Evolutionary conservation across 257 asterid genomes (phyloP).

Genomic region (Eustoma russellianum): DNA sequence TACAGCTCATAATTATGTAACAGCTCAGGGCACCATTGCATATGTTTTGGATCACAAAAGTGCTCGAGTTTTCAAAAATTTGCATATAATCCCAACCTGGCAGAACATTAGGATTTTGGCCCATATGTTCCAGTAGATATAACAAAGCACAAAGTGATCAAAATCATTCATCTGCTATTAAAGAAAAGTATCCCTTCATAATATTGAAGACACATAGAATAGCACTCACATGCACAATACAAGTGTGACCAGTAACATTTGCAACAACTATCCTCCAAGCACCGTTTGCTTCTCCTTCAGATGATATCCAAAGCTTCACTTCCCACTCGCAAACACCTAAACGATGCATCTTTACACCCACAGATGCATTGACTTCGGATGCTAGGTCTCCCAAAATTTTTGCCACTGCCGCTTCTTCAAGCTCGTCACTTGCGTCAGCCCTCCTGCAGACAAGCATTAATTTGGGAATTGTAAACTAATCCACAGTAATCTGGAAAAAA

Average conservation of each 20-base stretch:
- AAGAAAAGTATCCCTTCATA: background rate
- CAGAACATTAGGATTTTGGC: no score
- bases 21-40: no score
- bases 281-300: slow-evolving; percentile 87
- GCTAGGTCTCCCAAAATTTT: slow-evolving; percentile 62
- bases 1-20: no score
- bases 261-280: slow-evolving; percentile 93
- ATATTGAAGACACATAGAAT: background rate
- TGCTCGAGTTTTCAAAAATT: no score
- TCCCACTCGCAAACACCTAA: slow-evolving; percentile 96
- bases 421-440: slow-evolving; percentile 35
- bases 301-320: slow-evolving; percentile 85
- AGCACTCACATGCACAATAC: slow-evolving; percentile 78
- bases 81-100: no score
- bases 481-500: background rate
- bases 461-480: slow-evolving; percentile 2
- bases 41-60: no score
- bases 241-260: slow-evolving; percentile 91
- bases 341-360: slow-evolving; percentile 91
- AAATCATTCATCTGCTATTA: background rate
- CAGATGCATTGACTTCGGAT: slow-evolving; percentile 55
- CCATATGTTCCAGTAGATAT: no score
- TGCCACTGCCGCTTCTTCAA: slow-evolving; percentile 61
- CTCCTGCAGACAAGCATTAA: slow-evolving; percentile 39
- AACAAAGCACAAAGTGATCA: no score